Base-by-base conservation (phyloP, 768 basidiomycete genomes). In the Lactarius indigo region DNA sequence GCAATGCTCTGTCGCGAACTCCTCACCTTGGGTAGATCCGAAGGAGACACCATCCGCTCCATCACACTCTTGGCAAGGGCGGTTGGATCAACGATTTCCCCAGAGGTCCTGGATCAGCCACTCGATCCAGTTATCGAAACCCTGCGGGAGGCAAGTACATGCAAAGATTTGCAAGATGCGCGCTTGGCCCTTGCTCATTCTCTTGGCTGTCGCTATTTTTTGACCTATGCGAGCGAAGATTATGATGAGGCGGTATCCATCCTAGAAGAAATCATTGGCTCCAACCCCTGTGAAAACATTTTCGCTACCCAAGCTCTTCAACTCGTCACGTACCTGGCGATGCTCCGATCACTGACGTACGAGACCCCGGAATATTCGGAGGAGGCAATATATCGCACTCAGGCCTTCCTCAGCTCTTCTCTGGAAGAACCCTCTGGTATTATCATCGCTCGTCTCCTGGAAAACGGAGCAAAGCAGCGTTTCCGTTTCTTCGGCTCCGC, bases 1-100 rank as follows among this genome's bases (percentile, higher is more conserved):
- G 23, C 13, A 15, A 5, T 12, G 13, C 12, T 50, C 47, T 50
- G 23, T 2, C 23, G 1, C 10, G 47, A 50, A 2, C 23, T 50
- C 10, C 23, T 50, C 23, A 13, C 47, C 23, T 50, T 2, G 23
- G 5, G 6, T 13, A 1, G 1, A 2, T 26, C 12, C 6, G 20
- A 6, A 1, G 9, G 1, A 1, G 20, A 1, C 12, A 26, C 47
- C 47, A 26, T 23, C 26, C 23, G 4, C 23, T 5, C 1, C 23
- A 5, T 50, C 47, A 26, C 23, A 2, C 12, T 1, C 47, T 13
- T 23, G 13, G 5, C n/a, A 4, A 2, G 0, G 5, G 5, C 2
- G 1, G 47, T 50, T 50, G 0, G 0, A 1, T 26, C 23, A 1
- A 23, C 26, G 15, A 6, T n/a, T 4, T 0, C 10, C 0, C n/a